Percentiles rank a stretch among this genome's conserved stretches.
Conservation (phyloP, 768 basidiomycete genomes). For the Tylopilus rubrobrunneus region DNA sequence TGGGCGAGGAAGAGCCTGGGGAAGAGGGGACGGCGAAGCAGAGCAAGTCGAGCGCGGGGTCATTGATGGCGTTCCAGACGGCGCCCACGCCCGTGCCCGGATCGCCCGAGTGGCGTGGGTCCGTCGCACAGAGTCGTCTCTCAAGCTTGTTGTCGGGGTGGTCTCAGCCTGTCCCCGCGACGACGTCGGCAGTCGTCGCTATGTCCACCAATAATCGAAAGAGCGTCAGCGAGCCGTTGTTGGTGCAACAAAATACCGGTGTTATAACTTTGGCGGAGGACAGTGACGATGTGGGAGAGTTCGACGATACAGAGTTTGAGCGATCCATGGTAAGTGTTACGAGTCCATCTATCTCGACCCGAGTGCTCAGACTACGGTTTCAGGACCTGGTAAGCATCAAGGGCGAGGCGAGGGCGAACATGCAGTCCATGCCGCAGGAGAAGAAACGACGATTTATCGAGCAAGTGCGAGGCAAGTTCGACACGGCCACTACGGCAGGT, state of each 20-base stretch:
- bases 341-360: not conserved
- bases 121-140: constrained; percentile 55
- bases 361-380: constrained; percentile 3
- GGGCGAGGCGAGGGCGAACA: constrained; percentile 58
- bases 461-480: constrained; percentile 42
- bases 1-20: constrained; percentile 45
- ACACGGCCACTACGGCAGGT: constrained; percentile 30
- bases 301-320: constrained; percentile 53
- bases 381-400: constrained; percentile 75
- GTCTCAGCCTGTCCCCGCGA: constrained; percentile 46
- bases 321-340: constrained; percentile 57
- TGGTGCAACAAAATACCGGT: constrained; percentile 46
- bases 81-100: constrained; percentile 23
- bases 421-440: constrained; percentile 56
- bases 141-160: constrained; percentile 67
- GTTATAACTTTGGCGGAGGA: constrained; percentile 25
- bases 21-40: constrained; percentile 64
- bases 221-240: constrained; percentile 70
- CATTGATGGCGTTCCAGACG: constrained; percentile 17
- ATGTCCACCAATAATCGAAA: constrained; percentile 42
- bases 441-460: constrained; percentile 66
- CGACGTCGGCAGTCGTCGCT: constrained; percentile 27
- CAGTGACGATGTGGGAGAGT: constrained; percentile 29
- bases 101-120: constrained; percentile 48
- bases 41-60: constrained; percentile 29